These are phyloP conservation scores for Trichocladium uniseriatum DNA, from an alignment of 495 filamentous ascomycete genomes.

Conservation along the genomic window DNA sequence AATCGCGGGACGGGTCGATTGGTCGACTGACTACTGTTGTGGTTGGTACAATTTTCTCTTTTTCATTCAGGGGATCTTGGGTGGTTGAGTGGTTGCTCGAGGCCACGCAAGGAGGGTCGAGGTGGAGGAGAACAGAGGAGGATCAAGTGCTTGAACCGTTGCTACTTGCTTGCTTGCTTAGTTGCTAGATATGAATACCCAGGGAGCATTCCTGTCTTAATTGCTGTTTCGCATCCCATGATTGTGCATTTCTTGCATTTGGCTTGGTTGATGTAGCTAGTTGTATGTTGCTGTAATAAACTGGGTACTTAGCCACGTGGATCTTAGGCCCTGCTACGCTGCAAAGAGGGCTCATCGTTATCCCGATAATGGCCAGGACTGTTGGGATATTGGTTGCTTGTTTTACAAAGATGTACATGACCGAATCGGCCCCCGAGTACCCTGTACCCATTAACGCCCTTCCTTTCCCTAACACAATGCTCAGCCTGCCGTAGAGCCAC, in stretches of 20 bases:
- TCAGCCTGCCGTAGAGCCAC: too few species aligned
- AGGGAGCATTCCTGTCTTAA: constrained; percentile 3
- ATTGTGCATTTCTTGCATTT: too few species aligned
- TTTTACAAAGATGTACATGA: constrained; percentile 9
- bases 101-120: not conserved
- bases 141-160: too few species aligned
- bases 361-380: too few species aligned
- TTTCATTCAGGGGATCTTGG: too few species aligned
- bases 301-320: too few species aligned
- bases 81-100: not conserved
- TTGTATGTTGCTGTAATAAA: too few species aligned
- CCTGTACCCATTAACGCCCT: not conserved
- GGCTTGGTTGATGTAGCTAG: too few species aligned
- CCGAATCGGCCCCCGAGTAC: not conserved
- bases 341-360: too few species aligned
- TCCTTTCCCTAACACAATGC: not conserved
- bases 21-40: not conserved
- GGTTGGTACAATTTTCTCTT: too few species aligned
- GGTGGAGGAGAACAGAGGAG: too few species aligned
- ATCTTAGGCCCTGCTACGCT: too few species aligned
- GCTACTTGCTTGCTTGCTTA: not conserved
- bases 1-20: not conserved
- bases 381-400: not conserved
- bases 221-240: not conserved
- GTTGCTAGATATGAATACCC: constrained; percentile 16